phyloP scores from a whole-genome alignment of 805 yeast genomes.

The Zygoascus ofunaensis region DNA sequence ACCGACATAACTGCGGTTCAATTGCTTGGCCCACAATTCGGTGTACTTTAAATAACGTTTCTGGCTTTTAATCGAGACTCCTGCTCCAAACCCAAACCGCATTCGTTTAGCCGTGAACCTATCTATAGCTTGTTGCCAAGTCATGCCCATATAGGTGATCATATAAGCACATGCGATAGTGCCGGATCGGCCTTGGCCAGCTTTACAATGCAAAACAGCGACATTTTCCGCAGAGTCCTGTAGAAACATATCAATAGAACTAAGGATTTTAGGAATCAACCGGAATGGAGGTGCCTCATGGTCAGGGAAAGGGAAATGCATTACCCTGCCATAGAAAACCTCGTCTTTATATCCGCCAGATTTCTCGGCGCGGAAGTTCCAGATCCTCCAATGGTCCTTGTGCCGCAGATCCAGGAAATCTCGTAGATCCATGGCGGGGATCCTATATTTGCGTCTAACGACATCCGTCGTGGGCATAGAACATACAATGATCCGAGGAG shows the following conservation, averaged over 20 bases:
- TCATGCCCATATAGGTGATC: slow-evolving; percentile 38
- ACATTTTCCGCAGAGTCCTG: slow-evolving; percentile 32
- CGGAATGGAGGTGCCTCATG: slow-evolving; percentile 66
- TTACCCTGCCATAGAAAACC: slow-evolving; percentile 29
- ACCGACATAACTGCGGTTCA: neutral
- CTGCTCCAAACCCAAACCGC: slow-evolving; percentile 46
- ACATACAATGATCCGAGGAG: slow-evolving; percentile 57
- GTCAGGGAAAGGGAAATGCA: slow-evolving; percentile 57
- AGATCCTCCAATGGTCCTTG: slow-evolving; percentile 56
- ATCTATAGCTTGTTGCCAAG: slow-evolving; percentile 40
- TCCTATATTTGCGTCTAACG: slow-evolving; percentile 40
- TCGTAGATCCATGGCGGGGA: slow-evolving; percentile 43
- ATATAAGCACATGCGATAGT: slow-evolving; percentile 62
- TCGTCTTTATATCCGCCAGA: slow-evolving; percentile 32
- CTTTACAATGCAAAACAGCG: slow-evolving; percentile 75
- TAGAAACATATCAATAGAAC: slow-evolving; percentile 40
- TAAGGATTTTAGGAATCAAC: slow-evolving; percentile 37
- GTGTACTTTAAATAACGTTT: slow-evolving; percentile 56
- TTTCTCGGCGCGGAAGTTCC: slow-evolving; percentile 61
- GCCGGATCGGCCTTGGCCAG: slow-evolving; percentile 91
- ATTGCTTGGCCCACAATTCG: slow-evolving; percentile 26
- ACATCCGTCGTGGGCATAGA: slow-evolving; percentile 57
- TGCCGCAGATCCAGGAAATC: slow-evolving; percentile 40
- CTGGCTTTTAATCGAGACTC: slow-evolving; percentile 68
- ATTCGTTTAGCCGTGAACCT: slow-evolving; percentile 52